phyloP scores from a whole-genome alignment of 1,284 basidiomycete genomes.

The Amylostereum areolatum region DNA sequence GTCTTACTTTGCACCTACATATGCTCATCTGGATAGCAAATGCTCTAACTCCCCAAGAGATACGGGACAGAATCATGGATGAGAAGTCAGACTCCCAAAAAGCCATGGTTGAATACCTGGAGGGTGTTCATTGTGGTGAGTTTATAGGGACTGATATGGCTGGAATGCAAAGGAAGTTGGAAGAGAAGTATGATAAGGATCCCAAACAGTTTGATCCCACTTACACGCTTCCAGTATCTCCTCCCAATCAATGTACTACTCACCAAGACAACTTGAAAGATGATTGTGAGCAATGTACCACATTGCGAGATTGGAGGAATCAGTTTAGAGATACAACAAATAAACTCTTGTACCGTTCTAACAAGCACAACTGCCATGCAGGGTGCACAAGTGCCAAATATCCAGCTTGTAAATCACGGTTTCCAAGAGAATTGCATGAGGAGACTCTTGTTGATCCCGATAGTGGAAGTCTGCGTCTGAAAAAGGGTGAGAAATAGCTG shows the following conservation, averaged over 20 bases:
- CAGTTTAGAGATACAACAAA: constrained; percentile 6
- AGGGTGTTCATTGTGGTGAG: constrained; percentile 5
- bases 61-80: constrained; percentile 1
- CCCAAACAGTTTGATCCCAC: not conserved
- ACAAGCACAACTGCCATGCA: constrained; percentile 9
- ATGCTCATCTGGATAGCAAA: not conserved
- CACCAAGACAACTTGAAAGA: not conserved
- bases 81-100: constrained; percentile 12
- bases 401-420: constrained; percentile 22
- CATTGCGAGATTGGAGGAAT: constrained; percentile 2
- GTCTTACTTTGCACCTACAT: not conserved
- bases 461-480: constrained; percentile 22
- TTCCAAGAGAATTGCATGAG: constrained; percentile 18
- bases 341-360: constrained; percentile 9
- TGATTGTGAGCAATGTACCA: not conserved
- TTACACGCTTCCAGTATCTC: not conserved
- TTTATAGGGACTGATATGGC: not conserved
- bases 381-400: constrained; percentile 4
- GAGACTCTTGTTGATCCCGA: constrained; percentile 18
- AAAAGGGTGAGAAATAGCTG: constrained; percentile 22
- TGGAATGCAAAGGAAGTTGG: not conserved
- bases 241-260: not conserved
- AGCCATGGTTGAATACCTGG: constrained; percentile 13
- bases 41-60: not conserved
- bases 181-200: not conserved